Evolutionary conservation across 352 stramenopile species (phyloP), one percentile per base, ranked within the genome.

Genomic region (Pythium sukuiense): DNA sequence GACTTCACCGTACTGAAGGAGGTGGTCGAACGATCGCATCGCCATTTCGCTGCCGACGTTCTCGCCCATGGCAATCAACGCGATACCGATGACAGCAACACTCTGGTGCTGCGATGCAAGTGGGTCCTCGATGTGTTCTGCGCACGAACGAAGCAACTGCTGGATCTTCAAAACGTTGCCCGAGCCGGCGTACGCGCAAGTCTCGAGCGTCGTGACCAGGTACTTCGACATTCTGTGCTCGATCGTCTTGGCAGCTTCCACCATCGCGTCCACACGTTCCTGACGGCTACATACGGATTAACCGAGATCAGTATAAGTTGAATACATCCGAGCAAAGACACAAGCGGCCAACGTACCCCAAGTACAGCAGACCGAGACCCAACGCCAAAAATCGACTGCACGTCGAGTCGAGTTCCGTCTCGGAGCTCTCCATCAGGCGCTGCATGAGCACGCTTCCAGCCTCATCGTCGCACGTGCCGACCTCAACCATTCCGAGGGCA

Each of bases 141-240:
- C 90, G 69, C 97, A 99, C 55, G 98, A 88, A 68, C 98, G 96
- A 35, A 99, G 82, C 77, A 99, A 92, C 76, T 99, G 85, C 79
- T 99, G 97, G 20, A 99, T 94, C 82, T 98, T 98, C 48, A 99
- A 76, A 55, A 99, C 98, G 73, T 99, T 99, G 11, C 98, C 98
- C 49, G 96, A 99, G 30, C 96, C 98, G 65, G 97, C 96, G 76
- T 99, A 99, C 9, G 98, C 98, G 63, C 93, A 99, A 13, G 96
- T 99, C 71, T 99, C 95, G n/a, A 99, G 76, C 53, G 97, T 96
- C 45, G 99, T 96, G 37, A 90, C 90, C 46, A 98, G 86, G 76
- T 98, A 99, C 76, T 99, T 98, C 12, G 93, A 96, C 74, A 99
- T 98, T 65, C 88, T 84, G 82, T 99, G 97, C 64, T 99, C 97